Evolutionary conservation across 257 asterid species (phyloP).

Genomic region (Mitragyna speciosa): DNA sequence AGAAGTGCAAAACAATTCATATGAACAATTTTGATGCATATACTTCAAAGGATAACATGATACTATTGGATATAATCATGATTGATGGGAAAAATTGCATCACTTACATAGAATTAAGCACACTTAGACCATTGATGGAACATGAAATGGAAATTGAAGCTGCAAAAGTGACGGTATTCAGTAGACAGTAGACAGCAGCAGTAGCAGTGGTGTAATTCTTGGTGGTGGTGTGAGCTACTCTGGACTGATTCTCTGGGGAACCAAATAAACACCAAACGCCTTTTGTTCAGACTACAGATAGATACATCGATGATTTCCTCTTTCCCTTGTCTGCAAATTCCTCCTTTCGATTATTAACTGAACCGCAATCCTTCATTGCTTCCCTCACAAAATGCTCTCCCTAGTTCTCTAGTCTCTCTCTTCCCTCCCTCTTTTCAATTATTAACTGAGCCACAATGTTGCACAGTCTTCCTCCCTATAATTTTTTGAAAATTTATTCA

Average conservation of each 20-base stretch:
- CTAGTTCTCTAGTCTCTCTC: too few species aligned
- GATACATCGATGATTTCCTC: slow-evolving; percentile 13
- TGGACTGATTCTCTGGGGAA: slow-evolving; percentile 17
- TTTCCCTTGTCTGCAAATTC: slow-evolving; percentile 20
- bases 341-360: slow-evolving; percentile 1
- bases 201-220: neutral
- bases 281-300: slow-evolving; percentile 2
- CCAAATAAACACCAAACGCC: slow-evolving; percentile 16
- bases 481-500: too few species aligned
- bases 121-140: neutral
- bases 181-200: neutral
- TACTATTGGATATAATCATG: too few species aligned
- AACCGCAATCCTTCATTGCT: neutral
- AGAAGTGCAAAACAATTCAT: too few species aligned
- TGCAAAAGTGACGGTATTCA: neutral
- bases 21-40: too few species aligned
- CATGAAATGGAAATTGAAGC: neutral
- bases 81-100: too few species aligned
- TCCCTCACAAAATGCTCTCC: neutral
- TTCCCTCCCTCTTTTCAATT: too few species aligned
- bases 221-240: slow-evolving; percentile 22
- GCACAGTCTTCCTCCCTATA: too few species aligned
- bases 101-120: too few species aligned
- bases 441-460: neutral
- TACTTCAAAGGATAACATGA: too few species aligned